These are phyloP conservation scores for Diaporthe destruens DNA, from an alignment of 2,329 filamentous ascomycete genomes.

Conservation along the genomic window DNA sequence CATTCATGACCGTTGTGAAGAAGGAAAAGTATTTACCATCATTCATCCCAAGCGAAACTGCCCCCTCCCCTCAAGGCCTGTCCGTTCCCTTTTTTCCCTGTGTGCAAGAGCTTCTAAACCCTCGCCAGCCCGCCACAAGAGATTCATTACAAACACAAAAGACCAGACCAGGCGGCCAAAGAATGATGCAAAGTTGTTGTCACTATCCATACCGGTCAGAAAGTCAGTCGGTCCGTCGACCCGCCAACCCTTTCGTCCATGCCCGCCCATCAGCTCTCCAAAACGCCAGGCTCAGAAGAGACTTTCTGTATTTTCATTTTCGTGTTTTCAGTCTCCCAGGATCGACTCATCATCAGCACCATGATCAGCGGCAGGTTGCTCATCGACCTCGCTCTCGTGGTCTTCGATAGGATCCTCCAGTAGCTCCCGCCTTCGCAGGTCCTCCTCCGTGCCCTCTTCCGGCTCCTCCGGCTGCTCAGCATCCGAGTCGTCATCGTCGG, in stretches of 20 bases:
- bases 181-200: conserved; percentile 18
- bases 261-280: conserved; percentile 31
- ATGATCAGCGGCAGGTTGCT: conserved; percentile 50
- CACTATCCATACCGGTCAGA: conserved; percentile 7
- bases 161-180: conserved; percentile 28
- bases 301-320: not conserved
- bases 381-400: conserved; percentile 52
- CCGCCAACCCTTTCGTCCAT: conserved; percentile 23
- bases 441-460: conserved; percentile 71
- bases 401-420: conserved; percentile 61
- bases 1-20: conserved; percentile 33
- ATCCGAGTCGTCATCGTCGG: conserved; percentile 55
- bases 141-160: conserved; percentile 36
- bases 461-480: conserved; percentile 62
- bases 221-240: not conserved
- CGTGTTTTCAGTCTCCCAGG: conserved; percentile 57
- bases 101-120: conserved; percentile 25
- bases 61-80: conserved; percentile 12
- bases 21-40: conserved; percentile 36
- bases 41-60: conserved; percentile 31
- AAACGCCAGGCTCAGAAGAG: conserved; percentile 41
- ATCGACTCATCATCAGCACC: conserved; percentile 60
- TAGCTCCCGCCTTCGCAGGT: conserved; percentile 67
- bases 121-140: conserved; percentile 24
- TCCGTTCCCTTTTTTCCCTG: conserved; percentile 15